phyloP scores from a whole-genome alignment of 371 early-diverging fungal genomes.

The Phascolomyces articulosus region DNA sequence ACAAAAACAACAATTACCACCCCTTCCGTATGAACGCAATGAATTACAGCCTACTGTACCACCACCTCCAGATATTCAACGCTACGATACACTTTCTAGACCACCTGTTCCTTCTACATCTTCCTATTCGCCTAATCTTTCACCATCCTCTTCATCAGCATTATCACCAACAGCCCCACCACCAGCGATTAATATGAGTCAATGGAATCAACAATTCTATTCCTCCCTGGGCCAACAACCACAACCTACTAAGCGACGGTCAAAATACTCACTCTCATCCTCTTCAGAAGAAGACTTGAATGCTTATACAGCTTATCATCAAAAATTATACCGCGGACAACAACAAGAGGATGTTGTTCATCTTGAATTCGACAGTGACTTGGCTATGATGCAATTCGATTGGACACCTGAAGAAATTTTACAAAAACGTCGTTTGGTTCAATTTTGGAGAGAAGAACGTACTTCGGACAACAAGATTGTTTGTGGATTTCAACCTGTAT shows the following conservation, averaged over 20 bases:
- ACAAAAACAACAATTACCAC: not conserved
- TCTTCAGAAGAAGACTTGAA: too few relatives aligned
- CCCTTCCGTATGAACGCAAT: not conserved
- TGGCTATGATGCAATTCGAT: slow-evolving; percentile 56
- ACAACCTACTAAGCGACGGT: not conserved
- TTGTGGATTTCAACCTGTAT: slow-evolving; percentile 59
- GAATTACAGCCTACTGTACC: not conserved
- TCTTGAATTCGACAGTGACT: slow-evolving; percentile 50
- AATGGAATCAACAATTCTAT: too few relatives aligned
- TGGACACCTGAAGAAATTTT: slow-evolving; percentile 63
- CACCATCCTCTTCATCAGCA: too few relatives aligned
- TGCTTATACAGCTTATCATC: too few relatives aligned
- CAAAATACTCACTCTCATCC: not conserved
- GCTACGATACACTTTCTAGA: too few relatives aligned
- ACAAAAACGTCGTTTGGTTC: slow-evolving; percentile 68
- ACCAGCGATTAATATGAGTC: too few relatives aligned
- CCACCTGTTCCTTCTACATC: too few relatives aligned
- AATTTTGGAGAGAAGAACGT: slow-evolving; percentile 67
- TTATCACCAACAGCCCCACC: too few relatives aligned
- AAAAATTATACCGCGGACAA: not conserved
- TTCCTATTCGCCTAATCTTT: too few relatives aligned
- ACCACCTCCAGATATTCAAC: not conserved
- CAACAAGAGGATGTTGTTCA: not conserved
- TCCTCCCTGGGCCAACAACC: not conserved
- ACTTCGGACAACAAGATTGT: slow-evolving; percentile 21